Percentiles rank a stretch among this genome's conserved stretches.
Evolutionary conservation across 768 basidiomycete species (phyloP).

Genomic region (Phanerochaete sordida): DNA sequence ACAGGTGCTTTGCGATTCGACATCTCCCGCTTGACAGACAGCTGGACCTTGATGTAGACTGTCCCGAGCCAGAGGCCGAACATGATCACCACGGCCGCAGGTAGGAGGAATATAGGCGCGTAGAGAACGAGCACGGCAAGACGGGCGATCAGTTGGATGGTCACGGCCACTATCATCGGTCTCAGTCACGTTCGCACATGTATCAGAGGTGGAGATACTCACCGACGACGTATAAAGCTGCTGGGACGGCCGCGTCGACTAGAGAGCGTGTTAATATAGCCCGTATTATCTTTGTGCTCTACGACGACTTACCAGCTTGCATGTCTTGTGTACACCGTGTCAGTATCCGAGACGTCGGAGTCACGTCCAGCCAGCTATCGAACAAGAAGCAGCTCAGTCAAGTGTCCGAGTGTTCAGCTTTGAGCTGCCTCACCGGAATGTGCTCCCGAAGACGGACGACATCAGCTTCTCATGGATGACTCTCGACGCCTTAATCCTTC

Average conservation of each 20-base stretch:
- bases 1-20: slow-evolving; percentile 48
- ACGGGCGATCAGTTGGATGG: slow-evolving; percentile 29
- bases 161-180: slow-evolving; percentile 6
- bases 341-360: slow-evolving; percentile 54
- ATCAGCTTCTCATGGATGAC: slow-evolving; percentile 50
- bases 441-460: slow-evolving; percentile 52
- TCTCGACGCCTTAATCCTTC: slow-evolving; percentile 49
- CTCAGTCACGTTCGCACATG: too few relatives aligned
- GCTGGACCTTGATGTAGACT: slow-evolving; percentile 54
- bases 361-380: slow-evolving; percentile 45
- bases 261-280: neutral
- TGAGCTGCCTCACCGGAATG: slow-evolving; percentile 48
- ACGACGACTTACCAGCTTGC: slow-evolving; percentile 20
- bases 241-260: slow-evolving; percentile 32
- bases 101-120: slow-evolving; percentile 39
- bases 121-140: slow-evolving; percentile 35
- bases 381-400: neutral
- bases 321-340: slow-evolving; percentile 67
- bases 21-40: slow-evolving; percentile 56
- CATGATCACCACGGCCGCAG: slow-evolving; percentile 33
- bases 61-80: slow-evolving; percentile 45
- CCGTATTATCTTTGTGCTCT: neutral
- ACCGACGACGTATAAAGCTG: slow-evolving; percentile 17
- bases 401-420: neutral
- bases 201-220: neutral